phyloP scores from a whole-genome alignment of 2,329 filamentous ascomycete species.

The Stemphylium beticola region DNA sequence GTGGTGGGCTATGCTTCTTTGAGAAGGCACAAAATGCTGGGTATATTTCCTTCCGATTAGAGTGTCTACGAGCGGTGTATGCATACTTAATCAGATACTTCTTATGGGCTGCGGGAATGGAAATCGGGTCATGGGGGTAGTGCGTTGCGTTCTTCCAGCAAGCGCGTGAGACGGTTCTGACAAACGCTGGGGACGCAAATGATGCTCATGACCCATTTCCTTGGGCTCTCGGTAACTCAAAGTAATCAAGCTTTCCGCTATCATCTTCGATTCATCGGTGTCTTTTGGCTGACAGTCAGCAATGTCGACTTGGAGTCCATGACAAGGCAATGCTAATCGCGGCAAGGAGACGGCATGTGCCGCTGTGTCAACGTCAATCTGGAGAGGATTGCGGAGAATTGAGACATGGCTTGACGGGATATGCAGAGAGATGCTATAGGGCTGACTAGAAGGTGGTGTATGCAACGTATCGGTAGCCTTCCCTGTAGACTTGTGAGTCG shows the following conservation, averaged over 20 bases:
- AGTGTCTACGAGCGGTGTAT: background rate
- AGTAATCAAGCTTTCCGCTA: background rate
- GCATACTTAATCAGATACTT: background rate
- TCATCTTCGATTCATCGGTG: conserved; percentile 1
- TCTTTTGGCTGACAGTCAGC: background rate
- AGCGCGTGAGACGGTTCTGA: conserved; percentile 8
- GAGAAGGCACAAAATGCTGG: background rate
- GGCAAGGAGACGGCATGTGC: conserved; percentile 1
- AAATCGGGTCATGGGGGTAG: background rate
- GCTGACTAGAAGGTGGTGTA: background rate
- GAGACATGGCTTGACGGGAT: background rate
- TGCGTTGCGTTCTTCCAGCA: background rate
- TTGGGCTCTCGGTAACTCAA: background rate
- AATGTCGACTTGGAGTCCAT: background rate
- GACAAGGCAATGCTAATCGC: background rate
- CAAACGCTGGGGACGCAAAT: background rate
- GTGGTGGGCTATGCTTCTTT: background rate
- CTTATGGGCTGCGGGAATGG: background rate
- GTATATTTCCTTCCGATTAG: background rate
- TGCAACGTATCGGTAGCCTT: background rate
- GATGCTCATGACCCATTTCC: background rate
- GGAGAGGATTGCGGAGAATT: background rate
- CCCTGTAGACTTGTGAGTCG: background rate
- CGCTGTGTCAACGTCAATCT: background rate
- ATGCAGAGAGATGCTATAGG: background rate